These are phyloP conservation scores for Cardamine resedifolia DNA, from an alignment of 345 rosid genomes.

Conservation along the genomic window DNA sequence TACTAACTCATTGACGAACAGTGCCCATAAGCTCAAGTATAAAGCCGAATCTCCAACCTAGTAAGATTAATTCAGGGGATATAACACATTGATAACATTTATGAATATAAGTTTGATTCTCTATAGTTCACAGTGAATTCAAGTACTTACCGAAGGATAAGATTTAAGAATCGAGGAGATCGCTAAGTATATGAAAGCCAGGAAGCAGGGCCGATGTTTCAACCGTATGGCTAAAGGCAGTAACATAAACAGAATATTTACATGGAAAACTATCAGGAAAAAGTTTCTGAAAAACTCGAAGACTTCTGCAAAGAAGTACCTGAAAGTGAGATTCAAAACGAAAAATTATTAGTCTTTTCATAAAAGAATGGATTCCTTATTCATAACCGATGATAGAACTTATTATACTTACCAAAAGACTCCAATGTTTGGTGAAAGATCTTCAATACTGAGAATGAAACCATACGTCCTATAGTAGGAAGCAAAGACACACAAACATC, in stretches of 20 bases:
- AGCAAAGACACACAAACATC: constrained; percentile 20
- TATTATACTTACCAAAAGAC: constrained; percentile 67
- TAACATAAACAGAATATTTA: constrained; percentile 76
- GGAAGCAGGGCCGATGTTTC: constrained; percentile 83
- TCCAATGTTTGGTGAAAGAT: constrained; percentile 91
- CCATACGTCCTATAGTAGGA: constrained; percentile 75
- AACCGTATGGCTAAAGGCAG: constrained; percentile 85
- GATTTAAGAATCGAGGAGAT: constrained; percentile 88
- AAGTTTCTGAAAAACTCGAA: constrained; percentile 84
- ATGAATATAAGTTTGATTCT: not conserved
- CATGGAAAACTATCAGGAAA: constrained; percentile 87
- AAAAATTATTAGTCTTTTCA: constrained; percentile 8
- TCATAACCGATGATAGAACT: not conserved
- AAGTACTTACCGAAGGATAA: constrained; percentile 82
- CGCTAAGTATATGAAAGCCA: constrained; percentile 80
- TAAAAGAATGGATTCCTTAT: not conserved
- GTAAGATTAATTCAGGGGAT: constrained; percentile 23
- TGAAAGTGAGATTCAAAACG: constrained; percentile 42
- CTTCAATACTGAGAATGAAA: constrained; percentile 89
- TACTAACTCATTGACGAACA: constrained; percentile 81
- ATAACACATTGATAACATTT: not conserved
- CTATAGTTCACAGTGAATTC: not conserved
- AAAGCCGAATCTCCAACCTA: constrained; percentile 95
- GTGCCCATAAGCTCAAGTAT: constrained; percentile 75
- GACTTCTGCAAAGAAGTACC: constrained; percentile 99